phyloP scores from a whole-genome alignment of 495 filamentous ascomycete genomes.

The Aspergillus haitiensis region DNA sequence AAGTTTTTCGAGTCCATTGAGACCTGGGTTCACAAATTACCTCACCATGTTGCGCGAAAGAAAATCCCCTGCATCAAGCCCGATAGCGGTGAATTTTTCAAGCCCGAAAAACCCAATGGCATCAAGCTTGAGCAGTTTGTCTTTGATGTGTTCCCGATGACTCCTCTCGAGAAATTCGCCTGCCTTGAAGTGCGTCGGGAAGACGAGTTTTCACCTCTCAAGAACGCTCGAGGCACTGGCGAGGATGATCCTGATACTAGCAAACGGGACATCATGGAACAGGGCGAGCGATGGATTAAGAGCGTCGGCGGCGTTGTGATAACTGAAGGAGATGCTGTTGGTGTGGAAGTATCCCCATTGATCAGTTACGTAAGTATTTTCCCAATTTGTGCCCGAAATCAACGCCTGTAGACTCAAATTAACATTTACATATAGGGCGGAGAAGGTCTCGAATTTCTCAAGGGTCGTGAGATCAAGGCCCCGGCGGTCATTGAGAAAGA shows the following conservation, averaged over 20 bases:
- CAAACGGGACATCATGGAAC: conserved; percentile 81
- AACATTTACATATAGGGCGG: conserved; percentile 63
- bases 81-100: conserved; percentile 72
- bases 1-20: conserved; percentile 89
- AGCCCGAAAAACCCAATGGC: conserved; percentile 92
- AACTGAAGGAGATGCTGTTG: conserved; percentile 64
- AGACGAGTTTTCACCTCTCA: conserved; percentile 97
- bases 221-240: conserved; percentile 88
- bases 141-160: conserved; percentile 95
- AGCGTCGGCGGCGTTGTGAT: conserved; percentile 74
- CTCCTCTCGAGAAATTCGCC: conserved; percentile 84
- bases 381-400: conserved; percentile 12
- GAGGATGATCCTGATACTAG: conserved; percentile 95
- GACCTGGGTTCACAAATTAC: conserved; percentile 77
- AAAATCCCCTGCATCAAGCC: conserved; percentile 90
- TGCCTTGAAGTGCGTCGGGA: conserved; percentile 94
- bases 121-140: conserved; percentile 99
- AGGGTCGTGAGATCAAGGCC: conserved; percentile 71
- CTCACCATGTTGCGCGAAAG: conserved; percentile 95
- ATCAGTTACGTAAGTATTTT: conserved; percentile 84
- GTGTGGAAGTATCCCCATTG: conserved; percentile 89
- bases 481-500: conserved; percentile 77
- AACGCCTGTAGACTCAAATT: conserved; percentile 28
- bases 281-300: conserved; percentile 82
- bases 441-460: conserved; percentile 80